These are phyloP conservation scores for Mycena leptocephala DNA, from an alignment of 768 basidiomycete species.

Conservation along the genomic window DNA sequence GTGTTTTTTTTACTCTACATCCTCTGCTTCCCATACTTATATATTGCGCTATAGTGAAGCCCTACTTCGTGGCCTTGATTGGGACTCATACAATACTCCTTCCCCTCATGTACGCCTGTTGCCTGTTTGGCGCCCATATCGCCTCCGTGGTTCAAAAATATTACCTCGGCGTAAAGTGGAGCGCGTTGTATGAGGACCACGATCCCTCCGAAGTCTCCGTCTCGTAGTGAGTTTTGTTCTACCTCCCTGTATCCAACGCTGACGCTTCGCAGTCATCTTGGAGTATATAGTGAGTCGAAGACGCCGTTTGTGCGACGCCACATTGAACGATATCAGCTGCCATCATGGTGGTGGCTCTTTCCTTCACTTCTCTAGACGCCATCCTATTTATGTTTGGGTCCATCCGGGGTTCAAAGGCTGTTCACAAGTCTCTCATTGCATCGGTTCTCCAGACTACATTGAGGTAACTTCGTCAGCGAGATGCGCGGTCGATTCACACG, in stretches of 20 bases:
- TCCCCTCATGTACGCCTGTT: slow-evolving; percentile 1
- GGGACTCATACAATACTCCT: slow-evolving; percentile 3
- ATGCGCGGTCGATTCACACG: background rate
- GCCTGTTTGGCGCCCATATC: background rate
- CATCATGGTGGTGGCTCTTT: background rate
- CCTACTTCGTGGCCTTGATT: background rate
- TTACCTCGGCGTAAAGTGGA: slow-evolving; percentile 5
- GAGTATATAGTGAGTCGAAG: background rate
- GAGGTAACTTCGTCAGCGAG: background rate
- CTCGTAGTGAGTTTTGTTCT: slow-evolving; percentile 4
- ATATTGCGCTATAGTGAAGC: background rate
- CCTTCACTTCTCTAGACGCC: background rate
- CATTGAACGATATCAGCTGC: background rate
- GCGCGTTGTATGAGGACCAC: slow-evolving; percentile 1
- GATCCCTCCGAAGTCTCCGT: slow-evolving; percentile 4
- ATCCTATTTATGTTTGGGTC: background rate
- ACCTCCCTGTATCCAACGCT: background rate
- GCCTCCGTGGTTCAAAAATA: background rate
- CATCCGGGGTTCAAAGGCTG: background rate
- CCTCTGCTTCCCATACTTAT: no score
- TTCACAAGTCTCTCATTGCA: background rate
- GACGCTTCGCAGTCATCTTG: slow-evolving; percentile 4
- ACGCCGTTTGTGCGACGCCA: background rate
- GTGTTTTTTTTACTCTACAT: background rate
- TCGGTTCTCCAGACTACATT: background rate